These are phyloP conservation scores for Alternaria brassicae DNA, from an alignment of 2,329 filamentous ascomycete species.

Conservation along the genomic window DNA sequence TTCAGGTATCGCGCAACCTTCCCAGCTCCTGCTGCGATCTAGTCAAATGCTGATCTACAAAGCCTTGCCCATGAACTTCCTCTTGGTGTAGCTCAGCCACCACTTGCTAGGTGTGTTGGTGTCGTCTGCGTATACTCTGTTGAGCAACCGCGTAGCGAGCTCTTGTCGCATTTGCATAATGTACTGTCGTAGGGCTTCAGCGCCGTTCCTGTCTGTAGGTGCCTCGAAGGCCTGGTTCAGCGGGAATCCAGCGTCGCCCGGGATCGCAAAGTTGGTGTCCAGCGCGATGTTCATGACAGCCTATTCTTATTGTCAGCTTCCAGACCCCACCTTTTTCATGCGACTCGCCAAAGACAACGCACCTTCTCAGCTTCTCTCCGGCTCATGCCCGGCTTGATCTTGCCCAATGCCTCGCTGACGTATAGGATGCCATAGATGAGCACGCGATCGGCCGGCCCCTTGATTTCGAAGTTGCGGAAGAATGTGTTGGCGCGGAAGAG, in stretches of 20 bases:
- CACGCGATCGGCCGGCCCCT: slow-evolving; percentile 90
- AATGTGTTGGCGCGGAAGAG: slow-evolving; percentile 98
- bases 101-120: slow-evolving; percentile 73
- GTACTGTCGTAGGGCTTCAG: slow-evolving; percentile 87
- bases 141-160: slow-evolving; percentile 80
- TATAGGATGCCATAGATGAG: slow-evolving; percentile 97
- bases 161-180: slow-evolving; percentile 93
- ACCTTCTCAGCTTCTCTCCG: slow-evolving; percentile 72
- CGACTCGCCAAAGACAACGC: not conserved
- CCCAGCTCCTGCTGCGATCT: not conserved
- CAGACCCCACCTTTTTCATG: slow-evolving; percentile 43
- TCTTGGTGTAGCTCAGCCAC: slow-evolving; percentile 99
- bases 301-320: slow-evolving; percentile 50
- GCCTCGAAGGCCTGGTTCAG: slow-evolving; percentile 97
- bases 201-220: slow-evolving; percentile 84
- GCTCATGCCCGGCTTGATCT: slow-evolving; percentile 78
- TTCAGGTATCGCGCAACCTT: not conserved
- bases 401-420: slow-evolving; percentile 85
- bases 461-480: slow-evolving; percentile 99
- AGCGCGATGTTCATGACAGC: slow-evolving; percentile 90
- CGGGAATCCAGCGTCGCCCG: slow-evolving; percentile 90
- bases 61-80: slow-evolving; percentile 98
- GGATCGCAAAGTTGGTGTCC: slow-evolving; percentile 91
- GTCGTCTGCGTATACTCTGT: slow-evolving; percentile 82
- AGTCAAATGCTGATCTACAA: slow-evolving; percentile 29